phyloP scores from a whole-genome alignment of 2,329 filamentous ascomycete species.

The Pyricularia grisea region DNA sequence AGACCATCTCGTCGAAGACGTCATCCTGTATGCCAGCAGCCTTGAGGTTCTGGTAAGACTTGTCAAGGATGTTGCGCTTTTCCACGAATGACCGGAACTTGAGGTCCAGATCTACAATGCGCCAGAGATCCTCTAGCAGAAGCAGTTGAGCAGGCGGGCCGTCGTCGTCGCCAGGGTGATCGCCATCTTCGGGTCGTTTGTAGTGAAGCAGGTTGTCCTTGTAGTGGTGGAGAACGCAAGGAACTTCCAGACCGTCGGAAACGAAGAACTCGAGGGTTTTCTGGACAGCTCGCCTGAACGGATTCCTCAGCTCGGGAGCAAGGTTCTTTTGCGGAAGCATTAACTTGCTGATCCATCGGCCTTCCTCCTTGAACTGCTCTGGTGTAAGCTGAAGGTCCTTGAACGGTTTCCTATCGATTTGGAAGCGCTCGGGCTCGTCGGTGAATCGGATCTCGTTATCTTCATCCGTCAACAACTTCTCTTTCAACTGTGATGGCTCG shows the following conservation, averaged over 20 bases:
- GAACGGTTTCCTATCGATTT: constrained; percentile 83
- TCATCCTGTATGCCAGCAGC: constrained; percentile 55
- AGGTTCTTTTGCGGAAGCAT: constrained; percentile 83
- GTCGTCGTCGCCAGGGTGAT: background rate
- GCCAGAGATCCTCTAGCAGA: constrained; percentile 89
- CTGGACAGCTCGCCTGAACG: constrained; percentile 79
- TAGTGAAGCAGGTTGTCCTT: constrained; percentile 94
- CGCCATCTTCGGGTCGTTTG: constrained; percentile 59
- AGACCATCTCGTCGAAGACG: constrained; percentile 75
- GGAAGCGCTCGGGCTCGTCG: constrained; percentile 90
- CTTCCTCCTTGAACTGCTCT: constrained; percentile 84
- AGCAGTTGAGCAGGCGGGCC: constrained; percentile 39
- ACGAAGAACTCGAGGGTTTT: constrained; percentile 96
- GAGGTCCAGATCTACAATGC: constrained; percentile 86
- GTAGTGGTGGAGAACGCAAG: constrained; percentile 95
- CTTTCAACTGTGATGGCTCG: constrained; percentile 86
- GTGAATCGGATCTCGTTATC: constrained; percentile 83
- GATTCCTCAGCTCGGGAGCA: constrained; percentile 60
- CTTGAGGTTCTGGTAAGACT: constrained; percentile 66
- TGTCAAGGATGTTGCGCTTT: constrained; percentile 78
- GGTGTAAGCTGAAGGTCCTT: constrained; percentile 70
- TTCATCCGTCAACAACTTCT: constrained; percentile 91
- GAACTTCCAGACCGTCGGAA: constrained; percentile 87
- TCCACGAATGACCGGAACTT: constrained; percentile 91
- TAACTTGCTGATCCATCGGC: constrained; percentile 81